A percentile compares a stretch with the other conserved stretches of the same genome.
phyloP scores from a whole-genome alignment of 2,329 filamentous ascomycete genomes.

The Dendrostoma leiphaemia region DNA sequence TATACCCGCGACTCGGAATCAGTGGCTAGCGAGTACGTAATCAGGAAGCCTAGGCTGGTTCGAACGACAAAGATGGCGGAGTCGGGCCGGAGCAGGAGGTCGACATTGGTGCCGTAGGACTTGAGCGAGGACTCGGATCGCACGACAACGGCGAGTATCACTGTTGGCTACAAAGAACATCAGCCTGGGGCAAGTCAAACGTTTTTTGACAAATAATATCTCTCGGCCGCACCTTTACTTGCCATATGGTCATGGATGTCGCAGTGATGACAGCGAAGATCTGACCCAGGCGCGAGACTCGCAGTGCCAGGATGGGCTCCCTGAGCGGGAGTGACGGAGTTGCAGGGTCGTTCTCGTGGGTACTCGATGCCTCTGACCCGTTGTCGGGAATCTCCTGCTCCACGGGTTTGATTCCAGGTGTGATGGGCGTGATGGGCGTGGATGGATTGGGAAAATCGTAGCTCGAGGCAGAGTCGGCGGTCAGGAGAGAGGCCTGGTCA shows the following conservation, averaged over 20 bases:
- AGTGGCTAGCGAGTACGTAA: slow-evolving; percentile 89
- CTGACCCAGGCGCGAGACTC: slow-evolving; percentile 75
- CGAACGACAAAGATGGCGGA: slow-evolving; percentile 89
- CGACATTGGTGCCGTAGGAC: slow-evolving; percentile 81
- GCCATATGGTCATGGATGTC: slow-evolving; percentile 90
- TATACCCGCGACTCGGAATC: slow-evolving; percentile 83
- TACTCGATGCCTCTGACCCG: slow-evolving; percentile 24
- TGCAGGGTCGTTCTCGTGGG: slow-evolving; percentile 22
- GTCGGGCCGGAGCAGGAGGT: slow-evolving; percentile 84
- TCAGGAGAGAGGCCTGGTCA: slow-evolving; percentile 22
- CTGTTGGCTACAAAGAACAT: slow-evolving; percentile 65
- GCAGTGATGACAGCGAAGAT: slow-evolving; percentile 84
- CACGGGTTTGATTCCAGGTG: slow-evolving; percentile 57
- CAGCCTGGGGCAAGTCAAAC: slow-evolving; percentile 20
- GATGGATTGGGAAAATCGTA: slow-evolving; percentile 35
- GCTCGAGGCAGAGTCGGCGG: slow-evolving; percentile 22
- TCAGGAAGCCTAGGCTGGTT: slow-evolving; percentile 80
- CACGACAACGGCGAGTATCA: slow-evolving; percentile 79
- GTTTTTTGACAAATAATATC: slow-evolving; percentile 7
- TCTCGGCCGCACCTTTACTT: slow-evolving; percentile 70
- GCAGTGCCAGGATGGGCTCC: slow-evolving; percentile 71
- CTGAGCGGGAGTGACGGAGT: slow-evolving; percentile 42
- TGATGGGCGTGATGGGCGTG: slow-evolving; percentile 47
- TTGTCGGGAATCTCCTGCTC: slow-evolving; percentile 49
- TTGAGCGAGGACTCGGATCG: slow-evolving; percentile 77